These are phyloP conservation scores for Metschnikowia anglica DNA, from an alignment of 805 yeast genomes.

Conservation along the genomic window DNA sequence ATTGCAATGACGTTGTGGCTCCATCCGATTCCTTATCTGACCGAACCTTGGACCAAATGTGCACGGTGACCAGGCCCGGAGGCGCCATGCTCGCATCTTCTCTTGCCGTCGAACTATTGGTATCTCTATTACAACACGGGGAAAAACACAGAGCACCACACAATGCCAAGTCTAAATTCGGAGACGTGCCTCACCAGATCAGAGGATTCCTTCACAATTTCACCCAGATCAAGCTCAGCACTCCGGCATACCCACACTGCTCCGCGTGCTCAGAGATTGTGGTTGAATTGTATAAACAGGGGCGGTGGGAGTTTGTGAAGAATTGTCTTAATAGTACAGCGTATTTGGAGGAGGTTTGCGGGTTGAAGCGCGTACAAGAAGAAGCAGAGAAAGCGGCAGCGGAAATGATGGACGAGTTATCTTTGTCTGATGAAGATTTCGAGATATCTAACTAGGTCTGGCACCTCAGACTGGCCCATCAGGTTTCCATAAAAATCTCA, in stretches of 20 bases:
- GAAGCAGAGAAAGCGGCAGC: conserved; percentile 58
- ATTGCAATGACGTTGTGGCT: conserved; percentile 93
- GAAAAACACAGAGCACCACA: conserved; percentile 46
- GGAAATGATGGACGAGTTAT: conserved; percentile 26
- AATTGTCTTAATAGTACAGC: conserved; percentile 63
- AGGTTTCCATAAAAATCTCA: too few relatives aligned
- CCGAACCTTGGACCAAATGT: conserved; percentile 94
- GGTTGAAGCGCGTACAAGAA: conserved; percentile 69
- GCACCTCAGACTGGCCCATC: too few relatives aligned
- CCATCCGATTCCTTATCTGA: conserved; percentile 87
- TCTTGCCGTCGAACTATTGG: conserved; percentile 78
- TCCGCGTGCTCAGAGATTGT: conserved; percentile 80
- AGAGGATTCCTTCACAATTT: conserved; percentile 79
- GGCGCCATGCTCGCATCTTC: conserved; percentile 87
- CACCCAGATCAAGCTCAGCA: conserved; percentile 59
- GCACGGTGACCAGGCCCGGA: conserved; percentile 98
- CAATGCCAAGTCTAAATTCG: conserved; percentile 44
- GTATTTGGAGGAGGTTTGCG: conserved; percentile 75
- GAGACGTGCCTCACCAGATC: conserved; percentile 83
- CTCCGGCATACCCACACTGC: conserved; percentile 75
- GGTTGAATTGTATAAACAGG: conserved; percentile 45
- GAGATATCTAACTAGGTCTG: neutral
- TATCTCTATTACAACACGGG: conserved; percentile 70
- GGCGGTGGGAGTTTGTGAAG: conserved; percentile 82
- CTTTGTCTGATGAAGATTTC: conserved; percentile 15